phyloP scores from a whole-genome alignment of 1,284 basidiomycete genomes.

The Cryptococcus hybrid region DNA sequence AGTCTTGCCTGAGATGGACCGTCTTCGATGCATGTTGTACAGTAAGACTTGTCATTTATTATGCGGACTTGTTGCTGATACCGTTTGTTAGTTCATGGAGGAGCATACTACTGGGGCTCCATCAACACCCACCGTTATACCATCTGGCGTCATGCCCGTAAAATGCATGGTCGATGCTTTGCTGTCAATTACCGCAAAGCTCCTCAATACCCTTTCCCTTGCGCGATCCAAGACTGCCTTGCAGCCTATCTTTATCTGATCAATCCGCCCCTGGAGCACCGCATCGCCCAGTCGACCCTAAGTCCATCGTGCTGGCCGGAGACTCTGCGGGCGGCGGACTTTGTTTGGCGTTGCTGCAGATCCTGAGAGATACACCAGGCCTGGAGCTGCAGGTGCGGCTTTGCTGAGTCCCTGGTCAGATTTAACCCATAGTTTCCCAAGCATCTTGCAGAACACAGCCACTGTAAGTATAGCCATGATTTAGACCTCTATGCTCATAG shows the following conservation, averaged over 20 bases:
- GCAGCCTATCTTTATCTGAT: conserved; percentile 76
- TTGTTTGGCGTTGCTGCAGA: conserved; percentile 76
- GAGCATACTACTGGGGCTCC: conserved; percentile 56
- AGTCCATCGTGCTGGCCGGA: conserved; percentile 75
- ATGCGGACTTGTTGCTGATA: not conserved
- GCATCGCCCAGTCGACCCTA: conserved; percentile 77
- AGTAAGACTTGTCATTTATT: conserved; percentile 28
- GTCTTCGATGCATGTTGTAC: conserved; percentile 80
- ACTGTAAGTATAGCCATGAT: conserved; percentile 58
- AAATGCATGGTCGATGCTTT: conserved; percentile 84
- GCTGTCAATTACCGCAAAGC: conserved; percentile 84
- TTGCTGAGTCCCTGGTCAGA: conserved; percentile 80
- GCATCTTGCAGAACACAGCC: conserved; percentile 72
- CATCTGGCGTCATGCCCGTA: conserved; percentile 77
- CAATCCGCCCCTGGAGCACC: conserved; percentile 67
- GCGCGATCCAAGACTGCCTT: conserved; percentile 81
- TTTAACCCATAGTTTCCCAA: conserved; percentile 91
- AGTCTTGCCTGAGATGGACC: conserved; percentile 69
- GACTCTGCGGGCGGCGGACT: conserved; percentile 95
- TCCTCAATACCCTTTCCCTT: conserved; percentile 96
- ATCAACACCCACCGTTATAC: conserved; percentile 63
- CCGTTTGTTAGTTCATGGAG: conserved; percentile 60
- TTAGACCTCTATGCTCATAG: not conserved
- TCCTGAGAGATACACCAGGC: conserved; percentile 76
- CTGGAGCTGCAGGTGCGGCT: conserved; percentile 76